phyloP scores from a whole-genome alignment of 2,329 filamentous ascomycete species.

The Chrysoporthe puriensis region DNA sequence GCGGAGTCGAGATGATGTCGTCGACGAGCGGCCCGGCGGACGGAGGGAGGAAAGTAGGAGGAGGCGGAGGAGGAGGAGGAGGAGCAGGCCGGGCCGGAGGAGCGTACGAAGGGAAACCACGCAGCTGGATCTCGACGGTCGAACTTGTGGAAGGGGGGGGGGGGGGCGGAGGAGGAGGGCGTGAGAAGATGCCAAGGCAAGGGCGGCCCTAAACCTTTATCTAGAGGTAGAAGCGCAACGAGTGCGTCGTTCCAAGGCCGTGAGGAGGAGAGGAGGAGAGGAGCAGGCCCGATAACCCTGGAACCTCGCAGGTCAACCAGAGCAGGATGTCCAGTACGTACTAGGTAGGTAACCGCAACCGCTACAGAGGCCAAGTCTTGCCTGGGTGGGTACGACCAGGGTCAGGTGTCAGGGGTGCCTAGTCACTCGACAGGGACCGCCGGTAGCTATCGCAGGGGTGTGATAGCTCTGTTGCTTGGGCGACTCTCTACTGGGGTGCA shows the following conservation, averaged over 20 bases:
- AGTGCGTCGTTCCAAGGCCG: background rate
- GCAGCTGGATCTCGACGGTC: slow-evolving; percentile 27
- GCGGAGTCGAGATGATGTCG: slow-evolving; percentile 1
- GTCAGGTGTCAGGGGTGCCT: slow-evolving; percentile 9
- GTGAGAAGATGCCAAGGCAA: slow-evolving; percentile 12
- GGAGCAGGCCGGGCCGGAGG: slow-evolving; percentile 8
- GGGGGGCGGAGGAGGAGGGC: background rate
- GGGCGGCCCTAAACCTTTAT: slow-evolving; percentile 22
- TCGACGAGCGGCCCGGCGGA: slow-evolving; percentile 17
- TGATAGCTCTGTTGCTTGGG: slow-evolving; percentile 14
- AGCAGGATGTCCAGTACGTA: no score
- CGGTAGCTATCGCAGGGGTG: background rate
- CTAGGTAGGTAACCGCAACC: no score
- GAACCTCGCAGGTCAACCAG: no score
- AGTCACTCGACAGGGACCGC: background rate
- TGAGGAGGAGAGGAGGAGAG: background rate
- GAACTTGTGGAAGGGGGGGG: slow-evolving; percentile 17
- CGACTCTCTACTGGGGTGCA: background rate
- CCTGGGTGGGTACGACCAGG: background rate
- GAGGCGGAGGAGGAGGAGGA: background rate
- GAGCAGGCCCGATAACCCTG: no score
- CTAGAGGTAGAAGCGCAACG: background rate
- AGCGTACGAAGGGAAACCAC: background rate
- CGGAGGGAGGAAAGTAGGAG: slow-evolving; percentile 7
- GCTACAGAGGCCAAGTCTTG: background rate